Evolutionary conservation across 306 rosid genomes (phyloP).

Genomic region (Sicyos baderoa): DNA sequence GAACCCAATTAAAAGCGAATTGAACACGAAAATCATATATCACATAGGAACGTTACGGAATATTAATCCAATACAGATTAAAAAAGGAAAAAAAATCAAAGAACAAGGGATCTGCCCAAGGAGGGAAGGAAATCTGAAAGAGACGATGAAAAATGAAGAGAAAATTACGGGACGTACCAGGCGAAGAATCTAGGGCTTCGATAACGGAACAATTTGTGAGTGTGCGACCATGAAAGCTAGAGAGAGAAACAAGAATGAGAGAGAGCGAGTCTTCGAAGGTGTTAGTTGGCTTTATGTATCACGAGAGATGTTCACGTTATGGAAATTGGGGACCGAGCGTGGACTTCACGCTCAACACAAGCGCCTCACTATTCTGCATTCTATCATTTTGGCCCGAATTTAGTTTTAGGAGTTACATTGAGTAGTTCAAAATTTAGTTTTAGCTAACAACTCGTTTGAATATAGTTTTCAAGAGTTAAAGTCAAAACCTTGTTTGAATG

Average conservation of each 20-base stretch:
- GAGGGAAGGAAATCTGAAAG: slow-evolving; percentile 10
- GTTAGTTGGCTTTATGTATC: slow-evolving; percentile 17
- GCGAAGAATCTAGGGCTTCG: slow-evolving; percentile 49
- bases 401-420: too few species aligned
- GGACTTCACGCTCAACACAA: too few species aligned
- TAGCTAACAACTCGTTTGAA: too few species aligned
- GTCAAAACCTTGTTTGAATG: too few species aligned
- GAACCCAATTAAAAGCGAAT: slow-evolving; percentile 3
- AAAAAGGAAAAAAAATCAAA: not conserved
- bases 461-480: too few species aligned
- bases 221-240: slow-evolving; percentile 34
- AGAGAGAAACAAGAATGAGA: slow-evolving; percentile 12
- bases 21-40: not conserved
- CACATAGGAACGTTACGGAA: slow-evolving; percentile 21
- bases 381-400: too few species aligned
- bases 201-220: slow-evolving; percentile 25
- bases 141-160: slow-evolving; percentile 23
- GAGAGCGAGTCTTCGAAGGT: slow-evolving; percentile 16
- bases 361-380: too few species aligned
- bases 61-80: slow-evolving; percentile 12
- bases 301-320: slow-evolving; percentile 17
- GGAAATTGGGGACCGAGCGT: too few species aligned
- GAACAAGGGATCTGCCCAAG: slow-evolving; percentile 51
- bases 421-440: too few species aligned
- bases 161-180: slow-evolving; percentile 44